Base-by-base conservation (phyloP, 495 filamentous ascomycete species). In the Aspergillus diversus region DNA sequence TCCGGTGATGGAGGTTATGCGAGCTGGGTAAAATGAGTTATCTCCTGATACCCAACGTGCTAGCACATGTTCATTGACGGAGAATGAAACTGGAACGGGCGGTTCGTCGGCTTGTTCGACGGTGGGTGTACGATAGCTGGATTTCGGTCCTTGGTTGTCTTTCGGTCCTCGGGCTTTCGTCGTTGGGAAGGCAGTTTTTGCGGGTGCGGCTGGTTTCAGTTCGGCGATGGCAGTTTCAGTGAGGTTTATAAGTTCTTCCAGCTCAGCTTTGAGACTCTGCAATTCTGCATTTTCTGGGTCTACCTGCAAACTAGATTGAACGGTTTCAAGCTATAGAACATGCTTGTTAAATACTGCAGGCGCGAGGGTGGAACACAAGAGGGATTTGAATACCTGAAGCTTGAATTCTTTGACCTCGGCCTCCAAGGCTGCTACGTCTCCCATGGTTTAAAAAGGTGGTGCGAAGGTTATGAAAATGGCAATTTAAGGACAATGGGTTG, bases 11-110 rank as follows among this genome's bases (percentile, higher is more conserved):
- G 90, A 92, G 16, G 90, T 95, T 76, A 99, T 96, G 61, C 91
- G 87, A 43, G 96, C 95, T 34, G 91, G 90, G 79, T 98, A 98
- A 82, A 93, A 97, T 7, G 84, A 82, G 69, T 91, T 91, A 73
- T 98, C 95, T 47, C 92, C 94, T 5, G 91, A 90, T 37, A 89
- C 79, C 93, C 92, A 99, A 72, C 91, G 91, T 31, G 94, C 95
- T 72, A 96, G 81, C 42, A 97, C 90, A 34, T 80, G 88, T 70
- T 98, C 95, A 69, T 97, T 97, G 63, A 97, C 92, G 55, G 90
- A 84, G 74, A 92, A 97, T 4, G 82, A 83, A 11, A 78, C 77
- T 6, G 79, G 77, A 0, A 71, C 69, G 47, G 82, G 65, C 32
- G 79, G 71, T 55, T 87, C 80, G 27, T 78, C 78, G 3, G 76